Conservation (phyloP, 768 basidiomycete species). For the Russula dissimulans region DNA sequence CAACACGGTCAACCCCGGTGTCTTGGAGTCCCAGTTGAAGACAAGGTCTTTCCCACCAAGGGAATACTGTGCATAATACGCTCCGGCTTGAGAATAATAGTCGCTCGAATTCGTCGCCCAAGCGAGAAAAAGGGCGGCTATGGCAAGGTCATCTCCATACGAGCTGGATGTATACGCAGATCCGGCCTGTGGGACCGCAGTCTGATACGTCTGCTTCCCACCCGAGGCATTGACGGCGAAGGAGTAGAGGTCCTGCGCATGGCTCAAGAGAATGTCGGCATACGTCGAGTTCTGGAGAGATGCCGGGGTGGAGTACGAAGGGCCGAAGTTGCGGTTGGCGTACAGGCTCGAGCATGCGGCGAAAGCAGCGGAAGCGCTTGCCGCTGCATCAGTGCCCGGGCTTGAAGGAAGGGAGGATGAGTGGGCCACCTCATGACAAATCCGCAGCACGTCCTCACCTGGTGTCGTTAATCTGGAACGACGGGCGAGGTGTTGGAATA, state of each 20-base stretch:
- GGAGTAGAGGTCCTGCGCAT: slow-evolving; percentile 65
- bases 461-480: slow-evolving; percentile 70
- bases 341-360: slow-evolving; percentile 82
- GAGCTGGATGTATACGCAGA: slow-evolving; percentile 62
- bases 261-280: slow-evolving; percentile 54
- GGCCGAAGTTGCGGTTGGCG: slow-evolving; percentile 45
- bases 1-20: slow-evolving; percentile 64
- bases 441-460: slow-evolving; percentile 25
- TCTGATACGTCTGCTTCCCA: slow-evolving; percentile 56
- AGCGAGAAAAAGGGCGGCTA: slow-evolving; percentile 71
- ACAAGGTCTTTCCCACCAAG: slow-evolving; percentile 45
- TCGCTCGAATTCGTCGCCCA: slow-evolving; percentile 55
- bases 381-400: slow-evolving; percentile 87
- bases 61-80: slow-evolving; percentile 48
- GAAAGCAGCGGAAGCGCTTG: slow-evolving; percentile 78
- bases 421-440: background rate
- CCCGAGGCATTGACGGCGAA: slow-evolving; percentile 65
- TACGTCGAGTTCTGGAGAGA: slow-evolving; percentile 68
- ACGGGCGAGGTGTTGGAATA: slow-evolving; percentile 66
- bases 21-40: slow-evolving; percentile 88
- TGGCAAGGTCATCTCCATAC: slow-evolving; percentile 63
- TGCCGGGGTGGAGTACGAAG: slow-evolving; percentile 47
- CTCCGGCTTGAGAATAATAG: slow-evolving; percentile 54
- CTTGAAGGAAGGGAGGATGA: slow-evolving; percentile 22
- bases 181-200: slow-evolving; percentile 54